Conservation (phyloP, 768 basidiomycete genomes). For the Lactarius psammicola region DNA sequence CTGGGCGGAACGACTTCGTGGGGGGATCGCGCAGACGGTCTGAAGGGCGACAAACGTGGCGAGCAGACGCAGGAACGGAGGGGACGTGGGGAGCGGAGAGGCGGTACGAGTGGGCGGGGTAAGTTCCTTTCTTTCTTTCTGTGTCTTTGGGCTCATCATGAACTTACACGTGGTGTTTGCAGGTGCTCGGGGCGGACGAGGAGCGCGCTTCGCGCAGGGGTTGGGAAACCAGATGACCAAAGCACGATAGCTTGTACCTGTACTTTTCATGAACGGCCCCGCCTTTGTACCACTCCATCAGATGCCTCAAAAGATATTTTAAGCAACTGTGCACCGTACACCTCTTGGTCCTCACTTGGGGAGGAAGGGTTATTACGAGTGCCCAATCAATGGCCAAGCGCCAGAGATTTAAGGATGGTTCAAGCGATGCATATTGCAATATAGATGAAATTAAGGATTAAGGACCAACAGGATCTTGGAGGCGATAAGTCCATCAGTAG, state of each 20-base stretch:
- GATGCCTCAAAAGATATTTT: no score
- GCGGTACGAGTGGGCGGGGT: slow-evolving; percentile 47
- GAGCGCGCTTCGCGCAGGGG: slow-evolving; percentile 27
- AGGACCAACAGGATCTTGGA: no score
- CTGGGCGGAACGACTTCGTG: slow-evolving; percentile 66
- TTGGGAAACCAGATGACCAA: slow-evolving; percentile 27
- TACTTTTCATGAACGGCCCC: not conserved
- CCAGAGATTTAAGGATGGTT: no score
- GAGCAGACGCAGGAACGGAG: slow-evolving; percentile 78
- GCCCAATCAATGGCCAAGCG: no score
- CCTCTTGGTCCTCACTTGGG: no score
- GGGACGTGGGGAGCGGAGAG: slow-evolving; percentile 67
- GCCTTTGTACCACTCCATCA: not conserved
- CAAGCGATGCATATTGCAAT: no score
- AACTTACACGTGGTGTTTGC: not conserved
- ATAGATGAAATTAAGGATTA: no score
- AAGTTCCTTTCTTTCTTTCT: not conserved
- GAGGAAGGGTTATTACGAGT: no score
- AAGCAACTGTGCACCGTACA: no score
- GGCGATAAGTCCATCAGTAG: no score
- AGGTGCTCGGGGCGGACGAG: slow-evolving; percentile 27
- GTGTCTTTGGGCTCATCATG: not conserved
- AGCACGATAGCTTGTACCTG: slow-evolving; percentile 6
- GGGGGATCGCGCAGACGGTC: slow-evolving; percentile 66
- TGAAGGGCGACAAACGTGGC: slow-evolving; percentile 74